Evolutionary conservation across 2,329 filamentous ascomycete species (phyloP), one percentile per base, ranked within the genome.

Genomic region (Trichoderma arundinaceum): DNA sequence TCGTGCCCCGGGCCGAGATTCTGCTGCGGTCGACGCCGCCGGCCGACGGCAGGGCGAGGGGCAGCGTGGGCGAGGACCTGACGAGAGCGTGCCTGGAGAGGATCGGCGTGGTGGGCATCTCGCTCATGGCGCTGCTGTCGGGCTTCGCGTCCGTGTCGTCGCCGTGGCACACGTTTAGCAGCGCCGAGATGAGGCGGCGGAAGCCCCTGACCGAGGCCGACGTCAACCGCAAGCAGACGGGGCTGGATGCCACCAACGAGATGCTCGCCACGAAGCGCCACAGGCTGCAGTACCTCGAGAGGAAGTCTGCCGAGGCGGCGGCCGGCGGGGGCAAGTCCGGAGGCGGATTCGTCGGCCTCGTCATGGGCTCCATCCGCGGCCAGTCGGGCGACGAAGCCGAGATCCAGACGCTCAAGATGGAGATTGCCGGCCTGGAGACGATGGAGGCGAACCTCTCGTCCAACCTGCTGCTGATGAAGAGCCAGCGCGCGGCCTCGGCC

Each of bases 91-190:
- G 86, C 69, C 78, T 90, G 41, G 86, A 89, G 74, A 79, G 92
- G 51, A 88, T 96, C 32, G 92, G 92, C 12, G 89, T 96, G 46
- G 92, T 96, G 68, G 92, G 92, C 3, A 92, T 95, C 64, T 89
- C 90, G 54, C 79, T 95, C 61, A 96, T 96, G 92, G 92, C 92
- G 15, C 84, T 94, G 13, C 81, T 96, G n/a, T 92, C 92, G 7
- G 92, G 92, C 0, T 96, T 96, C 72, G 92, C 92, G 6, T 92
- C 92, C n/a, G 90, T 96, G 39, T 94, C 91, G 28, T 90, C 91
- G 1, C 88, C 93, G 1, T 96, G 92, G 92, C 90, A 96, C 73
- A 92, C 87, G 0, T 92, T 96, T 77, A 85, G 88, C 28, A 87
- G 88, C 35, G 86, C 84, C 44, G 80, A 48, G 22, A 5, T 86